A percentile compares a stretch with the other conserved stretches of the same genome.
phyloP scores from a whole-genome alignment of 2,329 filamentous ascomycete species.

The Madurella mycetomatis region DNA sequence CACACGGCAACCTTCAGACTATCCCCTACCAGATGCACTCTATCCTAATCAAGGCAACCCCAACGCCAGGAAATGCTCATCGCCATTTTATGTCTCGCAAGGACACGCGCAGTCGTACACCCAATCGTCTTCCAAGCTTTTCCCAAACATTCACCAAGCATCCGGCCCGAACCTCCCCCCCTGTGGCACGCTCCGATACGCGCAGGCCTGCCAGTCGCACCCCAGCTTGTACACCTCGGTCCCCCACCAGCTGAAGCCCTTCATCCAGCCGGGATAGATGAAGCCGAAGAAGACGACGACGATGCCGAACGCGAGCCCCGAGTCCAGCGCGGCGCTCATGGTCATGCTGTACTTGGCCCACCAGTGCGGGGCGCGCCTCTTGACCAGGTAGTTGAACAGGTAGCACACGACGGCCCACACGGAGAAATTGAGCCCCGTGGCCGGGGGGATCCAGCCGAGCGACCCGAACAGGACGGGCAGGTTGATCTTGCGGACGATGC shows the following conservation, averaged over 20 bases:
- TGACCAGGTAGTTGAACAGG: slow-evolving; percentile 74
- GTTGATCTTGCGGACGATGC: slow-evolving; percentile 70
- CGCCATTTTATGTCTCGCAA: no score
- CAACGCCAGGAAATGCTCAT: no score
- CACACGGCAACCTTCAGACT: no score
- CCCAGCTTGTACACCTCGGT: slow-evolving; percentile 81
- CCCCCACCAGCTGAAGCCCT: slow-evolving; percentile 79
- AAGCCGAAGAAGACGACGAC: slow-evolving; percentile 83
- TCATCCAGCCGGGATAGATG: slow-evolving; percentile 73
- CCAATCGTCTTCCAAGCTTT: neutral
- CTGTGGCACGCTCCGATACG: slow-evolving; percentile 60
- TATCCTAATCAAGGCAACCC: no score
- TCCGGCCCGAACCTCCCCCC: slow-evolving; percentile 64
- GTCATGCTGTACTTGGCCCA: slow-evolving; percentile 94
- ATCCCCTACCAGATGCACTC: neutral
- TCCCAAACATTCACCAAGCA: slow-evolving; percentile 42
- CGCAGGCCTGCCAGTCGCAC: slow-evolving; percentile 79
- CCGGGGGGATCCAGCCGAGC: slow-evolving; percentile 81
- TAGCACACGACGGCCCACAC: slow-evolving; percentile 85
- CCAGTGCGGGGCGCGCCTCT: slow-evolving; percentile 66
- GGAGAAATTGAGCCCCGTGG: slow-evolving; percentile 80
- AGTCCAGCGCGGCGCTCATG: slow-evolving; percentile 76
- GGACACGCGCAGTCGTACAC: no score
- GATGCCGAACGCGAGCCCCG: slow-evolving; percentile 75
- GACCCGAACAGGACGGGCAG: slow-evolving; percentile 79